These are phyloP conservation scores for Madurella mycetomatis DNA, from an alignment of 2,329 filamentous ascomycete species.

Conservation along the genomic window DNA sequence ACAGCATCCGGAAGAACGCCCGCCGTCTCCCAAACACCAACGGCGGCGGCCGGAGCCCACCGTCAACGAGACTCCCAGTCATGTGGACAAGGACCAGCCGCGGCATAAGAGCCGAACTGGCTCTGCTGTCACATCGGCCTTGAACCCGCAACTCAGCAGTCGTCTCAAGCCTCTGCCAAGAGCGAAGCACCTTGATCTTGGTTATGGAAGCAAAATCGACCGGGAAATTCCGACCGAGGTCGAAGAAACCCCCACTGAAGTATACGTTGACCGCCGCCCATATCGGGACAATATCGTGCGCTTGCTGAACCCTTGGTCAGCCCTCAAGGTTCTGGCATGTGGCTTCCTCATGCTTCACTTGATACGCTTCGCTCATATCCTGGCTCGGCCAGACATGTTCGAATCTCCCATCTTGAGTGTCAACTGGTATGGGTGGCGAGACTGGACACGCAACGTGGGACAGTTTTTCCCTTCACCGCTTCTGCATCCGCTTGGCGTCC, in stretches of 20 bases:
- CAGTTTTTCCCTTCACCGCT: constrained; percentile 28
- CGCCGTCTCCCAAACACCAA: background rate
- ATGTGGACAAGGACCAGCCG: background rate
- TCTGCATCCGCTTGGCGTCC: constrained; percentile 13
- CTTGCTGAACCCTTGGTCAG: background rate
- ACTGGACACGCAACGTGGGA: constrained; percentile 26
- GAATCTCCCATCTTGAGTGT: background rate
- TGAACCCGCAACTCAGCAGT: background rate
- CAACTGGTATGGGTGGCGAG: constrained; percentile 26
- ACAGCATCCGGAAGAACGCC: background rate
- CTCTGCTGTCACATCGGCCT: background rate
- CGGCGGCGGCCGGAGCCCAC: too few relatives aligned
- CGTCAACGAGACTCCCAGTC: background rate
- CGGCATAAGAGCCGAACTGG: background rate
- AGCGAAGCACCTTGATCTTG: too few relatives aligned
- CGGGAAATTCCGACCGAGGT: background rate
- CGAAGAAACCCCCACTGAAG: background rate
- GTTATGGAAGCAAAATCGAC: too few relatives aligned
- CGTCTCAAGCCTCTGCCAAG: background rate
- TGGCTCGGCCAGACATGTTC: constrained; percentile 11
- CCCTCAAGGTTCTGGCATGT: background rate
- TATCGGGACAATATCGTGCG: background rate
- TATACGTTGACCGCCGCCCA: background rate
- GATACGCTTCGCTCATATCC: constrained; percentile 1
- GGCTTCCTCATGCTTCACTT: constrained; percentile 9